Evolutionary conservation across 129 eudicot species (phyloP).

Genomic region (Saposhnikovia divaricata): DNA sequence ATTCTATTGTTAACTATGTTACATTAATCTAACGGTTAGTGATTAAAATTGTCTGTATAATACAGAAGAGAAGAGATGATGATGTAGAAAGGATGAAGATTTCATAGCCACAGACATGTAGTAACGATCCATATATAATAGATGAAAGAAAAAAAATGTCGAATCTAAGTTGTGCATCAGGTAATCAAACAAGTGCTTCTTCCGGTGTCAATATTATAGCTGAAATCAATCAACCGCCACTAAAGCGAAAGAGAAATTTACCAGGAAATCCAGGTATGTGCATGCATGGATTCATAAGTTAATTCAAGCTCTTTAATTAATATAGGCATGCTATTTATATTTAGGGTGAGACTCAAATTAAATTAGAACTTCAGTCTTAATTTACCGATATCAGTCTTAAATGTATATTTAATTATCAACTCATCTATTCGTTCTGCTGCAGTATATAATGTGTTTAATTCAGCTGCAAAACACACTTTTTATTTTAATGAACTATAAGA

Average conservation of each 20-base stretch:
- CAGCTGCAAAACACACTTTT: too few species aligned
- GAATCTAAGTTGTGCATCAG: constrained; percentile 42
- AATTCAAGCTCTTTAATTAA: not conserved
- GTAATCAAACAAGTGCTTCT: constrained; percentile 37
- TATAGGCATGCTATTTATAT: too few species aligned
- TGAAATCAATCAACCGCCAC: constrained; percentile 16
- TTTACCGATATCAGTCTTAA: too few species aligned
- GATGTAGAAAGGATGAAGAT: not conserved
- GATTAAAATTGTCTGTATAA: not conserved
- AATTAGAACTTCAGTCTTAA: too few species aligned
- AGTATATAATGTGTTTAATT: too few species aligned
- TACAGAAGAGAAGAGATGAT: not conserved
- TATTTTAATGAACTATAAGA: too few species aligned
- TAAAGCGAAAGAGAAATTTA: constrained; percentile 38
- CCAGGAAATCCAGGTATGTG: constrained; percentile 48
- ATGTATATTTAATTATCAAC: too few species aligned
- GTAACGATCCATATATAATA: constrained; percentile 14
- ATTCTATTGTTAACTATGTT: not conserved
- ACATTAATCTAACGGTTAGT: not conserved
- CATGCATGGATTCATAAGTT: too few species aligned
- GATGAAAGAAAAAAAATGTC: constrained; percentile 46
- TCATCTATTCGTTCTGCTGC: too few species aligned
- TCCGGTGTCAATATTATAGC: constrained; percentile 13
- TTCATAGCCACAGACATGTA: not conserved
- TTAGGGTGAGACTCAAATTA: too few species aligned